phyloP scores from a whole-genome alignment of 2,329 filamentous ascomycete species.

The Phaeomoniella chlamydospora region DNA sequence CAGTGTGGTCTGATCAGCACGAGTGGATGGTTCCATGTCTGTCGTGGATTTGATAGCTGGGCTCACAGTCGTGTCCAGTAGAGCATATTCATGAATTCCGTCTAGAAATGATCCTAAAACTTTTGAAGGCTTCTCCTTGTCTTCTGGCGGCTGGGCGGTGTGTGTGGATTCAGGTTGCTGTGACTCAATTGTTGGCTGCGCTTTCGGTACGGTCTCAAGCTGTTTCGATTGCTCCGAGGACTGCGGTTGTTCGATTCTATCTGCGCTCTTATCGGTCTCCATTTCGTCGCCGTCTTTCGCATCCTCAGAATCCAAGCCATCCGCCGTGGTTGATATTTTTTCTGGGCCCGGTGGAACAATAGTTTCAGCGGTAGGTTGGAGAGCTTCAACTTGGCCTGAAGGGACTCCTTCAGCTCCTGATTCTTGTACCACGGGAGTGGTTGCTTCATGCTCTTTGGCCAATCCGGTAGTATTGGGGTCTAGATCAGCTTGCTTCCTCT shows the following conservation, averaged over 20 bases:
- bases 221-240: not conserved
- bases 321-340: not conserved
- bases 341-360: not conserved
- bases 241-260: not conserved
- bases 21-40: no score
- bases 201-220: not conserved
- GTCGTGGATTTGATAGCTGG: no score
- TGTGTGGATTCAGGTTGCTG: not conserved
- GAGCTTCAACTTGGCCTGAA: no score
- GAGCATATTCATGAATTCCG: slow-evolving; percentile 29
- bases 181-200: not conserved
- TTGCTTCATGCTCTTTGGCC: not conserved
- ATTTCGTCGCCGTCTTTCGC: not conserved
- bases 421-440: not conserved
- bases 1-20: no score
- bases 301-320: not conserved
- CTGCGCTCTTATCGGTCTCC: not conserved
- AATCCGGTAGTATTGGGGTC: not conserved
- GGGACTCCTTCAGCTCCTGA: not conserved
- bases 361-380: not conserved
- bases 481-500: not conserved
- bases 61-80: slow-evolving; percentile 2
- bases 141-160: not conserved
- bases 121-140: not conserved
- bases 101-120: slow-evolving; percentile 12